Base-by-base conservation (phyloP, 495 filamentous ascomycete genomes). In the Xylona heveae region DNA sequence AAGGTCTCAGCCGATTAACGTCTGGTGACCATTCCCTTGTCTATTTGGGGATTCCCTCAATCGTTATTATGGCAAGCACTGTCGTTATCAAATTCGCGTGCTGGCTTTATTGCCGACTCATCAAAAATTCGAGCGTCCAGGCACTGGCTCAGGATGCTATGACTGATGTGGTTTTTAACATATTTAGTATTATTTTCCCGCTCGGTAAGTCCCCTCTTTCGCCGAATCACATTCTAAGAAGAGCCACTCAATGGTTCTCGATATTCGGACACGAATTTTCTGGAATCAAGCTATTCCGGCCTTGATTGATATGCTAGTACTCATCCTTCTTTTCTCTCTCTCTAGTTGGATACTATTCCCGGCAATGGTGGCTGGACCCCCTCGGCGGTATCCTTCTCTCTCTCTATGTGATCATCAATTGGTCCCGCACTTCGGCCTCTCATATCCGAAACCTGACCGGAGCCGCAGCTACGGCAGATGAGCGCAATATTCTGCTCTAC, bases 21-120 rank as follows among this genome's bases (percentile, higher is more conserved):
- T 61, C 59, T 2, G 45, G 59, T 1, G 61, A 85, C 33, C 76
- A 71, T 29, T 55, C 64, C 15, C 52, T 91, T 18, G 71, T 94
- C 24, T 43, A 73, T 40, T 64, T 94, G 13, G 62, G 69, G 0
- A 42, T 73, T n/a, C 64, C 80, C 0, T 71, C 82, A 2, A 74
- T 90, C 27, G 52, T 52, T 14, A 81, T 94, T 39, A 85, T 94
- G 81, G 59, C 71, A 5, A 54, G 61, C 18, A 94, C 84, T 0
- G 74, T 94, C 16, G 44, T 83, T 8, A 68, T 92, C 42, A 94
- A 92, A 45, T 59, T 70, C 16, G 33, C 64, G n/a, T 82, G 75
- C 51, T 94, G 80, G 78, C 46, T 92, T 18, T 94, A 77, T 76
- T 92, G 83, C 48, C 78, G 81, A 2, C 50, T 84, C 9, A 76